Evolutionary conservation across 176 grass and related monocot species (phyloP).

Genomic region (Luzula sylvatica): DNA sequence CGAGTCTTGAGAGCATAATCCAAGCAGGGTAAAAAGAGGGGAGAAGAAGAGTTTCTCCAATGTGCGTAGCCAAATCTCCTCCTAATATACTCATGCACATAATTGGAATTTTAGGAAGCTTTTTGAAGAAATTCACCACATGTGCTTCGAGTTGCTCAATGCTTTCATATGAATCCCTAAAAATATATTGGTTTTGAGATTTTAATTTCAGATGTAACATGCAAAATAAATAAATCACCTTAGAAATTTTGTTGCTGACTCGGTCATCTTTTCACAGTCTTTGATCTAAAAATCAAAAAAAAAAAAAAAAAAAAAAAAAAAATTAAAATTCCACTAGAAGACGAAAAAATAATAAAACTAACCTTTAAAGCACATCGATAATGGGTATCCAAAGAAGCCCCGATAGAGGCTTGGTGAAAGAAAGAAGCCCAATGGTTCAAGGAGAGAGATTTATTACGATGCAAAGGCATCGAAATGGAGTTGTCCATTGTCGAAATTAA

Average conservation of each 20-base stretch:
- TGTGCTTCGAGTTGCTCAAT: slow-evolving; percentile 53
- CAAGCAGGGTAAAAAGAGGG: slow-evolving; percentile 54
- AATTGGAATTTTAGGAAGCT: slow-evolving; percentile 57
- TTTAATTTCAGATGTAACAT: no score
- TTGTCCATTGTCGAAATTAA: slow-evolving; percentile 52
- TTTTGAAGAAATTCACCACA: slow-evolving; percentile 51
- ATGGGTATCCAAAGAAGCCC: slow-evolving; percentile 42
- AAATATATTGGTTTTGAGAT: no score
- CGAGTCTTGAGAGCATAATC: slow-evolving; percentile 78
- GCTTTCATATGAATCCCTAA: slow-evolving; percentile 39
- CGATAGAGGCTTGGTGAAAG: slow-evolving; percentile 79
- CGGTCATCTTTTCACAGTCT: no score
- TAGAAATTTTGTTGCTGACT: no score
- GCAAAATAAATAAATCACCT: no score
- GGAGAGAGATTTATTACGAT: slow-evolving; percentile 52
- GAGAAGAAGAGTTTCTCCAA: slow-evolving; percentile 43
- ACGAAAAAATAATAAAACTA: slow-evolving; percentile 11
- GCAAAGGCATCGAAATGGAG: slow-evolving; percentile 33
- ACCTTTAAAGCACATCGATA: slow-evolving; percentile 36
- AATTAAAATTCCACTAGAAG: slow-evolving; percentile 14
- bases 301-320: no score
- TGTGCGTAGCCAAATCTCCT: slow-evolving; percentile 43
- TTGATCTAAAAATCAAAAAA: slow-evolving; percentile 30
- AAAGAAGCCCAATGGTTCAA: slow-evolving; percentile 80
- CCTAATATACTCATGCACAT: slow-evolving; percentile 84